Percentiles rank a stretch among this genome's conserved stretches.
Evolutionary conservation across 306 rosid species (phyloP).

Genomic region (Begonia peltatifolia): DNA sequence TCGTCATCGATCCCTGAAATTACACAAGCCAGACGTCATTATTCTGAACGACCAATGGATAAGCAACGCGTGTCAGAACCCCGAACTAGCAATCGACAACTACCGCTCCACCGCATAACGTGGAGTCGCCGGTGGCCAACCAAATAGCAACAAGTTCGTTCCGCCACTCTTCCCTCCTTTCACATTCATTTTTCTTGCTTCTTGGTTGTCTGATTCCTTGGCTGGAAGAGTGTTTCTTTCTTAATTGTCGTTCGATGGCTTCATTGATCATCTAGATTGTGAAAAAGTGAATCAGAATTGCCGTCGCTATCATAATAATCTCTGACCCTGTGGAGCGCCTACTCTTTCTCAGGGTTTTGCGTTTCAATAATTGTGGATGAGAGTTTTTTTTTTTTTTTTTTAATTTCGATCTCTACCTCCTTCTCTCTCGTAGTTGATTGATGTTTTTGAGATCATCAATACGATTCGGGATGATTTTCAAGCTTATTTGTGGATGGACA

Average conservation of each 20-base stretch:
- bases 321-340: no score
- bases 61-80: constrained; percentile 24
- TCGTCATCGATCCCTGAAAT: constrained; percentile 12
- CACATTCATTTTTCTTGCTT: constrained; percentile 12
- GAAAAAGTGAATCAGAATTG: background rate
- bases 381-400: no score
- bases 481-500: no score
- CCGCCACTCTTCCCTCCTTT: constrained; percentile 10
- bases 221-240: constrained; percentile 3
- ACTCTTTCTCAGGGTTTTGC: no score
- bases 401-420: no score
- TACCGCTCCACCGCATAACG: constrained; percentile 20
- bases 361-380: no score
- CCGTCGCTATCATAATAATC: background rate
- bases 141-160: constrained; percentile 13
- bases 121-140: constrained; percentile 33
- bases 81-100: constrained; percentile 16
- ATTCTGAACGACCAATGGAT: constrained; percentile 8
- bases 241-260: background rate
- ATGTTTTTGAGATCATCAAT: no score
- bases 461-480: no score
- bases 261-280: background rate
- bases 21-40: constrained; percentile 12
- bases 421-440: no score
- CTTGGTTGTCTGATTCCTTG: constrained; percentile 2